These are phyloP conservation scores for Niebla homalea DNA, from an alignment of 495 filamentous ascomycete genomes.

Conservation along the genomic window DNA sequence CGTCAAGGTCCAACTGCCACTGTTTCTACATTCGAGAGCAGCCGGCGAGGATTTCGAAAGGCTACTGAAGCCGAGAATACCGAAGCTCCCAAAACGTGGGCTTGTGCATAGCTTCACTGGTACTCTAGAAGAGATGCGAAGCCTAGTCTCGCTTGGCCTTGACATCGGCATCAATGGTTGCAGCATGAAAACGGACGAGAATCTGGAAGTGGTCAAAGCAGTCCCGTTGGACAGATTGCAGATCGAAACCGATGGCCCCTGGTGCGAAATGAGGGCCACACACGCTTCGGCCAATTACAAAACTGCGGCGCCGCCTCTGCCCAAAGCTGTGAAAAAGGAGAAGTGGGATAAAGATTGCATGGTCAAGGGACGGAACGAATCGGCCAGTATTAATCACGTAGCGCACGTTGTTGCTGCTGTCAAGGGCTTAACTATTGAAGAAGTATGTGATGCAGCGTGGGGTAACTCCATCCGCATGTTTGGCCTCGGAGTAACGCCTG, in stretches of 20 bases:
- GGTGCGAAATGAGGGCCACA: conserved; percentile 49
- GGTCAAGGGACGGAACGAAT: conserved; percentile 89
- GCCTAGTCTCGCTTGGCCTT: conserved; percentile 60
- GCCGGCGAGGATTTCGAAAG: conserved; percentile 69
- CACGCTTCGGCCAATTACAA: conserved; percentile 40
- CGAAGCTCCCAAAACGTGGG: conserved; percentile 51
- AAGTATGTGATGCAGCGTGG: conserved; percentile 81
- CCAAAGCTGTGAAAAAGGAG: conserved; percentile 77
- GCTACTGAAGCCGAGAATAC: conserved; percentile 39
- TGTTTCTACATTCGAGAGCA: conserved; percentile 84
- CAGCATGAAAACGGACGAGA: conserved; percentile 83
- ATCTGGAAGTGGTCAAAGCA: conserved; percentile 64
- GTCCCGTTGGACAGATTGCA: conserved; percentile 63
- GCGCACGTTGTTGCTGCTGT: conserved; percentile 73
- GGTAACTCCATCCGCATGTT: conserved; percentile 72
- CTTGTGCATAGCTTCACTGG: conserved; percentile 90
- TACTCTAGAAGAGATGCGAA: conserved; percentile 64
- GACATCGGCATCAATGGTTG: conserved; percentile 86
- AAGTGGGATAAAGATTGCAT: conserved; percentile 71
- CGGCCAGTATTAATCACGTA: conserved; percentile 69
- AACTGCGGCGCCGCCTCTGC: conserved; percentile 29
- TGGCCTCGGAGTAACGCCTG: conserved; percentile 42
- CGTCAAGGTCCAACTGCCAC: conserved; percentile 60
- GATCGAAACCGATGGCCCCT: conserved; percentile 90
- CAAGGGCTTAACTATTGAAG: conserved; percentile 64